Evolutionary conservation across 495 filamentous ascomycete genomes (phyloP).

Genomic region (Xylaria bambusicola): DNA sequence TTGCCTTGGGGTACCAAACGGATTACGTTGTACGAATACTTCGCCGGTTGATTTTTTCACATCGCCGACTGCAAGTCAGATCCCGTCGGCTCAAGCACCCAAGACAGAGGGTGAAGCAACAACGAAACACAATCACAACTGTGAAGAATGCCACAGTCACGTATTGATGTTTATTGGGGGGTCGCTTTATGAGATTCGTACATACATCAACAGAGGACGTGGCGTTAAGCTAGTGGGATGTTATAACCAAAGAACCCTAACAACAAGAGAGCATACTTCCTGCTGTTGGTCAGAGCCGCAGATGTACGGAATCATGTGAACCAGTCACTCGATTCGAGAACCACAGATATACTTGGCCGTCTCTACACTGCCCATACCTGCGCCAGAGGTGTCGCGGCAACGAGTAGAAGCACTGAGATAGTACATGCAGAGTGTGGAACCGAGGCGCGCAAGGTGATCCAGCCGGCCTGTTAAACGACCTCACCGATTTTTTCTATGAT

Average conservation of each 20-base stretch:
- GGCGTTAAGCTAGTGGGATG: slow-evolving; percentile 1
- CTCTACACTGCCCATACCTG: background rate
- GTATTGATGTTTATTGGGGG: background rate
- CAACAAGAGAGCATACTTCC: background rate
- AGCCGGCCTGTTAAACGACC: slow-evolving; percentile 3
- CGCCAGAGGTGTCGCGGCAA: background rate
- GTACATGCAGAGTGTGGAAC: background rate
- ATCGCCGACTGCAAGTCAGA: too few species aligned
- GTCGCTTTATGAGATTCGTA: background rate
- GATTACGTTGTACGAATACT: background rate
- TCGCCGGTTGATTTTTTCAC: background rate
- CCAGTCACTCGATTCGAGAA: background rate
- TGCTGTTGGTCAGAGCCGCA: slow-evolving; percentile 12
- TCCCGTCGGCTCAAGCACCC: too few species aligned
- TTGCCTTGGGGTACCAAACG: background rate
- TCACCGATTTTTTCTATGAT: background rate
- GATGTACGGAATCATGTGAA: slow-evolving; percentile 6
- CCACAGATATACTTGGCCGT: too few species aligned
- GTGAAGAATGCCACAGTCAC: too few species aligned
- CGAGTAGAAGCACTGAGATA: background rate
- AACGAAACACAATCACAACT: too few species aligned
- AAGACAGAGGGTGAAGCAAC: too few species aligned
- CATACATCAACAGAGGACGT: background rate
- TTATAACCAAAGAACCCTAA: background rate
- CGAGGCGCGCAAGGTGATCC: background rate